These are phyloP conservation scores for Earliella scabrosa DNA, from an alignment of 1,284 basidiomycete genomes.

Conservation along the genomic window DNA sequence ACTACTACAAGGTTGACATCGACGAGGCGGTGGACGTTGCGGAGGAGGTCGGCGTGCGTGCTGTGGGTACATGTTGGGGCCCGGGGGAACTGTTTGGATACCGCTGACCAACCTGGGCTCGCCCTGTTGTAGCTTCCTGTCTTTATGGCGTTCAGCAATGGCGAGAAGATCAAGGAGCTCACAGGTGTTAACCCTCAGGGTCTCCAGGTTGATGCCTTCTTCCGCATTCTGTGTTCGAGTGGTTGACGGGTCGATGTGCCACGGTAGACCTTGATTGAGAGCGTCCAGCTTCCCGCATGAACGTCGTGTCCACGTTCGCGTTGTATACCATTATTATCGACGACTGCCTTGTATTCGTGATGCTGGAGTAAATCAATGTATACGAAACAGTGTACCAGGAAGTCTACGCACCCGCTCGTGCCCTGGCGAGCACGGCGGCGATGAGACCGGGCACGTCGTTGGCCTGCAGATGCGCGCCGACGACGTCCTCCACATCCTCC, in stretches of 20 bases:
- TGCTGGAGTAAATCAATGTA: no score
- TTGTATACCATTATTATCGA: constrained; percentile 4
- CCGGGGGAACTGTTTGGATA: neutral
- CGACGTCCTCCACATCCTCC: constrained; percentile 61
- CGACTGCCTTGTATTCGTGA: no score
- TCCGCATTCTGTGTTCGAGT: neutral
- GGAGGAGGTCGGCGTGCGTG: constrained; percentile 74
- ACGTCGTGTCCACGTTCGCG: neutral
- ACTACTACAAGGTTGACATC: constrained; percentile 85
- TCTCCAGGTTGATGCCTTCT: constrained; percentile 37
- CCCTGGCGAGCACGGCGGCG: constrained; percentile 60
- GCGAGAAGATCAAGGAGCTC: constrained; percentile 61
- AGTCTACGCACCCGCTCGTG: constrained; percentile 33
- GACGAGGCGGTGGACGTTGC: constrained; percentile 60
- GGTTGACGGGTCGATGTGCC: neutral
- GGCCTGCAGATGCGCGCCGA: constrained; percentile 64
- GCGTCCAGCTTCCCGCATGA: constrained; percentile 1
- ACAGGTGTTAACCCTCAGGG: constrained; percentile 59
- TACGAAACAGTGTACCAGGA: no score
- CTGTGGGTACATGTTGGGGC: constrained; percentile 53
- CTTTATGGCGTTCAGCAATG: constrained; percentile 75
- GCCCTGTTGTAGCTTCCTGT: constrained; percentile 64
- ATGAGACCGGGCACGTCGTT: constrained; percentile 77
- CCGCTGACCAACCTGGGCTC: neutral
- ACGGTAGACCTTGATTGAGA: constrained; percentile 18